These are phyloP conservation scores for Cyberlindnera nakhonratchasimensis DNA, from an alignment of 805 yeast genomes.

Conservation along the genomic window DNA sequence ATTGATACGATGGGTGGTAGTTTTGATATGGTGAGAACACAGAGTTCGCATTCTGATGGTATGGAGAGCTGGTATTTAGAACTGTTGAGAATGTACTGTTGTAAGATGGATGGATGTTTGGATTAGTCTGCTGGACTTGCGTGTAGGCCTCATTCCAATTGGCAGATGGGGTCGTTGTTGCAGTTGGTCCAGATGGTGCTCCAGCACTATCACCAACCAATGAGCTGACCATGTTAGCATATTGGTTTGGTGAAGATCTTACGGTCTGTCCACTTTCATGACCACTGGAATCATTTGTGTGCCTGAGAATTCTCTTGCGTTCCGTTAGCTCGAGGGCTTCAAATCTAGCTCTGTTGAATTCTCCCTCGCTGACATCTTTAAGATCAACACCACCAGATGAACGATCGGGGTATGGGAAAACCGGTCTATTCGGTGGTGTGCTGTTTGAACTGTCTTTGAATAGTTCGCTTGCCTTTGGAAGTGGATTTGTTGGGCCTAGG, in stretches of 20 bases:
- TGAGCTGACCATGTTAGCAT: conserved; percentile 3
- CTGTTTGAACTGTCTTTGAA: not conserved
- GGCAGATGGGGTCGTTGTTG: not conserved
- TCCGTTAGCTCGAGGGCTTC: not conserved
- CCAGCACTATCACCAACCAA: not conserved
- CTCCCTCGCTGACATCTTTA: not conserved
- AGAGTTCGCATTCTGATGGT: not conserved
- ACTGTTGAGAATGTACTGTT: conserved; percentile 3
- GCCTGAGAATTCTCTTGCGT: not conserved
- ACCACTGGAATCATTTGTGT: not conserved
- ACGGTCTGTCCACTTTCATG: not conserved
- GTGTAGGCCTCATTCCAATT: not conserved
- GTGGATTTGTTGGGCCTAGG: conserved; percentile 7
- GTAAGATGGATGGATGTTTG: not conserved
- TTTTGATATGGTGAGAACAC: conserved; percentile 10
- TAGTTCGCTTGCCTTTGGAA: conserved; percentile 1
- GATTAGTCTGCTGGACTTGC: not conserved
- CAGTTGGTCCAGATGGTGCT: not conserved
- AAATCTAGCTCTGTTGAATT: not conserved
- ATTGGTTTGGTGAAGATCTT: not conserved
- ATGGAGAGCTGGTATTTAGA: not conserved
- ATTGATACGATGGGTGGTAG: conserved; percentile 9
- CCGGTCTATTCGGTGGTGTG: not conserved
- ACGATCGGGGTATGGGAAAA: not conserved
- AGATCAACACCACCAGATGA: not conserved